Evolutionary conservation across 2,329 filamentous ascomycete species (phyloP).

Genomic region (Cladorrhinum sp.): DNA sequence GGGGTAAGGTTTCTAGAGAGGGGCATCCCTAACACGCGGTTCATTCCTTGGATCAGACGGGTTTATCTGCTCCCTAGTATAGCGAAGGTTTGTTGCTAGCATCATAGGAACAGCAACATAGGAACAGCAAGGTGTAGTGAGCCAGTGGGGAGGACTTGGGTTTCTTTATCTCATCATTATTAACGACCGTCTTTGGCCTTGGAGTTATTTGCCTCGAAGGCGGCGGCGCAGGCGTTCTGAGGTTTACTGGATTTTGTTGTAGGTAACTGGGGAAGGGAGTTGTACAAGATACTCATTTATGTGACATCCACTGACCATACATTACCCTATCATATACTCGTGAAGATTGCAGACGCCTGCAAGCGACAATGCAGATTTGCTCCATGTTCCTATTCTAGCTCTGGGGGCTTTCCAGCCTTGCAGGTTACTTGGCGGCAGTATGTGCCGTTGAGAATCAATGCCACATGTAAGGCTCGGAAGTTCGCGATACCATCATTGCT

Average conservation of each 20-base stretch:
- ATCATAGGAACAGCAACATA: not conserved
- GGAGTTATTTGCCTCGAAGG: not conserved
- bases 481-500: not conserved
- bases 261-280: slow-evolving; percentile 2
- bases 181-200: not conserved
- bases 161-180: slow-evolving; percentile 7
- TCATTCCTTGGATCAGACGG: not conserved
- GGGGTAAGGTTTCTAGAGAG: not conserved
- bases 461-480: not conserved
- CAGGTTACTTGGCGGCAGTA: not conserved
- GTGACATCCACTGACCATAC: not conserved
- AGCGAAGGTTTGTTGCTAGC: not conserved
- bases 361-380: not conserved
- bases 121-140: not conserved
- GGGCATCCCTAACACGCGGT: not conserved
- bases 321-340: not conserved
- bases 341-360: not conserved
- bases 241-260: slow-evolving; percentile 19
- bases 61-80: too few species aligned
- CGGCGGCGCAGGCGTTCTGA: slow-evolving; percentile 19
- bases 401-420: not conserved
- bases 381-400: not conserved
- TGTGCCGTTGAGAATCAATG: too few species aligned
- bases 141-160: slow-evolving; percentile 1
- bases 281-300: not conserved